These are phyloP conservation scores for Russula ochroleuca DNA, from an alignment of 768 basidiomycete species.

Conservation along the genomic window DNA sequence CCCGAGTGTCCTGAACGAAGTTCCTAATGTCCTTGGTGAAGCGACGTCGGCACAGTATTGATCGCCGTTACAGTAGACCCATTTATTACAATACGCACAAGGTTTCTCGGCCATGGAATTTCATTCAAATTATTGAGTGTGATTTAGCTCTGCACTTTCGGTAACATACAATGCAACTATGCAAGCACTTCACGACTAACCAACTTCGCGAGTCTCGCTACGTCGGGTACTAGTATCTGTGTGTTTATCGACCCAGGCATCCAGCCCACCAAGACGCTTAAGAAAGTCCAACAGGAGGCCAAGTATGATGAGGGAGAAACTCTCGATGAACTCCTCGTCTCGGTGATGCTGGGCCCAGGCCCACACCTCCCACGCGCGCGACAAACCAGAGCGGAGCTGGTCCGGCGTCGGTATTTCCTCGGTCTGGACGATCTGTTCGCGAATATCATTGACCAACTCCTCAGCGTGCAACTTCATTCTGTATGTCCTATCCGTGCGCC, in stretches of 20 bases:
- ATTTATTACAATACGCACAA: too few species aligned
- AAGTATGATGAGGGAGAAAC: conserved; percentile 66
- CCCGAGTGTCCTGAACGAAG: background rate
- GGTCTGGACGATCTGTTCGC: conserved; percentile 34
- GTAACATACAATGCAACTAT: background rate
- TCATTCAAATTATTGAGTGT: background rate
- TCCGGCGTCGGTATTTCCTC: background rate
- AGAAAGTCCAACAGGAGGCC: conserved; percentile 28
- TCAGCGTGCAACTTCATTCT: conserved; percentile 58
- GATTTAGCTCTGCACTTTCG: background rate
- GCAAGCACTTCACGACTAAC: background rate
- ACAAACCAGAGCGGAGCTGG: conserved; percentile 40
- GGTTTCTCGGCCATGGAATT: too few species aligned
- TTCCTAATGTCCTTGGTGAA: background rate
- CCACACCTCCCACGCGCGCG: conserved; percentile 65
- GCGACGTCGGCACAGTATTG: background rate
- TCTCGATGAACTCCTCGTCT: conserved; percentile 38
- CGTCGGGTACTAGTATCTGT: background rate
- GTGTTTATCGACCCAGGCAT: too few species aligned
- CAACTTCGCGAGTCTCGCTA: background rate
- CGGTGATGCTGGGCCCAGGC: conserved; percentile 44
- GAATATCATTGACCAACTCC: conserved; percentile 50
- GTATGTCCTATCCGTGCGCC: conserved; percentile 54
- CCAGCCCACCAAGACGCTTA: background rate
- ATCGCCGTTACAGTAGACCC: background rate